Conservation (phyloP, 2,329 filamentous ascomycete genomes). For the Trichoderma harzianum region DNA sequence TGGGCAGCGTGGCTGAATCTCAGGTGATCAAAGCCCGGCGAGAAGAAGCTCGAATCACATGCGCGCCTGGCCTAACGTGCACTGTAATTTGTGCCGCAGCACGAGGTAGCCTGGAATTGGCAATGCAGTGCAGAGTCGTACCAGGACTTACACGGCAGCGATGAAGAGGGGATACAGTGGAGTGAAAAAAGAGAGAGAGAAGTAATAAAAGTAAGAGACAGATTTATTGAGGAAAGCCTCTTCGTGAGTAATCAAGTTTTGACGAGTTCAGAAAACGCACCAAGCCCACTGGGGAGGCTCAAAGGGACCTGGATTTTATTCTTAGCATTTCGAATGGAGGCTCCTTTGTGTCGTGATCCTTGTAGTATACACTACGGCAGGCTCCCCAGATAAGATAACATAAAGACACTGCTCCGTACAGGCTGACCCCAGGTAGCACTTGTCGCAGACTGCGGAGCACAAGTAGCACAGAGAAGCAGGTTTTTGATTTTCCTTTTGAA, state of each 20-base stretch:
- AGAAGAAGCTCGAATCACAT: conserved; percentile 12
- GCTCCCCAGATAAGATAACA: background rate
- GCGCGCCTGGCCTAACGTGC: conserved; percentile 4
- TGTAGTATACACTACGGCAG: background rate
- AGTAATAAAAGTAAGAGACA: background rate
- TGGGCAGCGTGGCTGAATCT: background rate
- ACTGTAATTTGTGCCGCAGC: background rate
- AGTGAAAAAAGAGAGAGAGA: background rate
- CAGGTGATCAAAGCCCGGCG: background rate
- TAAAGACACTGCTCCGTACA: background rate
- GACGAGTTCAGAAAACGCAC: background rate
- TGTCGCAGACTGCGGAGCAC: background rate
- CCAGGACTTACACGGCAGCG: background rate
- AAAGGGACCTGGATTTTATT: background rate
- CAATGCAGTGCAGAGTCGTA: background rate
- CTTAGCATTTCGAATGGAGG: background rate
- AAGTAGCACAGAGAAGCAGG: background rate
- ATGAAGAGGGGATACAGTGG: background rate
- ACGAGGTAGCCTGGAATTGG: background rate
- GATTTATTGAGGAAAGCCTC: background rate
- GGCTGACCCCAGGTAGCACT: background rate
- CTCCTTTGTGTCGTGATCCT: background rate
- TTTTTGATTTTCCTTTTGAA: background rate
- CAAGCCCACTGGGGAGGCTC: background rate
- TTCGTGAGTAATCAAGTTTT: background rate